Percentiles rank a stretch among this genome's conserved stretches.
Evolutionary conservation across 169 alveolate species (phyloP).

Genomic region (Ichthyophthirius multifiliis): DNA sequence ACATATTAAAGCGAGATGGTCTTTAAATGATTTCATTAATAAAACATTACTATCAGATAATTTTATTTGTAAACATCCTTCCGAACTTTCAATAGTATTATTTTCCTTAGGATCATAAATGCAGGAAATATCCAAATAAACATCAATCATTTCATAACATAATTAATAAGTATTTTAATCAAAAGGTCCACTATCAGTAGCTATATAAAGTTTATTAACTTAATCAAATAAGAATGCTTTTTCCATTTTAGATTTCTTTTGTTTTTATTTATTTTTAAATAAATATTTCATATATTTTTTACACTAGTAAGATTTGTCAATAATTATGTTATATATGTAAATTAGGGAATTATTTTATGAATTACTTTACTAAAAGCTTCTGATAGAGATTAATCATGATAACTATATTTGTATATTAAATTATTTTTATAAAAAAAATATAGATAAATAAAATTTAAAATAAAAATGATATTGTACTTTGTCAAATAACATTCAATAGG

Average conservation of each 20-base stretch:
- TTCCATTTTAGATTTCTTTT: slow-evolving; percentile 79
- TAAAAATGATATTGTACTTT: slow-evolving; percentile 9
- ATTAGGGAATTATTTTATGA: slow-evolving; percentile 79
- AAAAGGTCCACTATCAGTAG: slow-evolving; percentile 80
- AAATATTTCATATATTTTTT: neutral
- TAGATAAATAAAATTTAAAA: neutral
- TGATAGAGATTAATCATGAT: slow-evolving; percentile 83
- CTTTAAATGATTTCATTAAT: slow-evolving; percentile 78
- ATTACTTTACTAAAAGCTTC: slow-evolving; percentile 87
- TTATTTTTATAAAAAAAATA: neutral
- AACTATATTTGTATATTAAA: slow-evolving; percentile 19
- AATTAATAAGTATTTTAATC: slow-evolving; percentile 78
- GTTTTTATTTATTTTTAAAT: slow-evolving; percentile 64
- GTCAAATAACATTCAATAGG: slow-evolving; percentile 62
- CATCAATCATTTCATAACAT: slow-evolving; percentile 90
- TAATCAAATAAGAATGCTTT: slow-evolving; percentile 88
- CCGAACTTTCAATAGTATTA: slow-evolving; percentile 41
- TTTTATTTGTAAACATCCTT: slow-evolving; percentile 62
- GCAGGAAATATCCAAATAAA: slow-evolving; percentile 84
- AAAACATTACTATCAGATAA: slow-evolving; percentile 73
- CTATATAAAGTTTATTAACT: slow-evolving; percentile 79
- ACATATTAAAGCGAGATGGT: slow-evolving; percentile 81
- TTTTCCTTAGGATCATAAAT: slow-evolving; percentile 71
- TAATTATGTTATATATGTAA: slow-evolving; percentile 39
- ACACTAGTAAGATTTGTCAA: neutral